Conservation (phyloP, 306 rosid species). For the Sesbania bispinosa region DNA sequence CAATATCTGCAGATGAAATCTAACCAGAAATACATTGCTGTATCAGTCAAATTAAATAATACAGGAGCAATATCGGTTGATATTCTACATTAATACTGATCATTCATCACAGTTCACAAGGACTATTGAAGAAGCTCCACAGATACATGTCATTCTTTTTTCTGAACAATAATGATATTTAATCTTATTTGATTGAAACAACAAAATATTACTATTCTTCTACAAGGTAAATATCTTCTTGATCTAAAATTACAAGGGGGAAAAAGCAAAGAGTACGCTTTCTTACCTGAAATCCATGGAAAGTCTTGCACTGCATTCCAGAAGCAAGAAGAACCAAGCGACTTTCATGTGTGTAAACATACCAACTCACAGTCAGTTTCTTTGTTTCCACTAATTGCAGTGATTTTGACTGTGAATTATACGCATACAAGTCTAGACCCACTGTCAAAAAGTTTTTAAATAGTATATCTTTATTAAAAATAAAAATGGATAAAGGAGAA, state of each 20-base stretch:
- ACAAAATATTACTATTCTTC: background rate
- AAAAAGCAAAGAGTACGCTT: background rate
- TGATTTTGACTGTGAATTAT: slow-evolving; percentile 60
- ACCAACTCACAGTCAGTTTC: slow-evolving; percentile 86
- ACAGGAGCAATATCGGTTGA: slow-evolving; percentile 13
- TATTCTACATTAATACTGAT: slow-evolving; percentile 13
- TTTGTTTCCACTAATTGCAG: slow-evolving; percentile 80
- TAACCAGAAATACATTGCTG: slow-evolving; percentile 34
- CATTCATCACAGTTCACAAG: background rate
- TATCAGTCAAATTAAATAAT: slow-evolving; percentile 33
- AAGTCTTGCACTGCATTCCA: slow-evolving; percentile 98
- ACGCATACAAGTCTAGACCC: slow-evolving; percentile 93
- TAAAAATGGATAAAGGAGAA: background rate
- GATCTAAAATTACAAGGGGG: background rate
- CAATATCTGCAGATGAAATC: slow-evolving; percentile 93
- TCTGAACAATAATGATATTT: slow-evolving; percentile 1
- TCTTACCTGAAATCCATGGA: slow-evolving; percentile 91
- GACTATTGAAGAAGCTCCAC: slow-evolving; percentile 23
- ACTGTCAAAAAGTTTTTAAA: slow-evolving; percentile 41
- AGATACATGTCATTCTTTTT: slow-evolving; percentile 21
- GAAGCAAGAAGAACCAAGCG: slow-evolving; percentile 96
- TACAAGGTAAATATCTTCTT: background rate
- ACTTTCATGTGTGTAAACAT: slow-evolving; percentile 94
- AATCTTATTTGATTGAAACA: background rate
- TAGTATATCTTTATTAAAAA: slow-evolving; percentile 19